Base-by-base conservation (phyloP, 768 basidiomycete species). In the Steccherinum ochraceum region DNA sequence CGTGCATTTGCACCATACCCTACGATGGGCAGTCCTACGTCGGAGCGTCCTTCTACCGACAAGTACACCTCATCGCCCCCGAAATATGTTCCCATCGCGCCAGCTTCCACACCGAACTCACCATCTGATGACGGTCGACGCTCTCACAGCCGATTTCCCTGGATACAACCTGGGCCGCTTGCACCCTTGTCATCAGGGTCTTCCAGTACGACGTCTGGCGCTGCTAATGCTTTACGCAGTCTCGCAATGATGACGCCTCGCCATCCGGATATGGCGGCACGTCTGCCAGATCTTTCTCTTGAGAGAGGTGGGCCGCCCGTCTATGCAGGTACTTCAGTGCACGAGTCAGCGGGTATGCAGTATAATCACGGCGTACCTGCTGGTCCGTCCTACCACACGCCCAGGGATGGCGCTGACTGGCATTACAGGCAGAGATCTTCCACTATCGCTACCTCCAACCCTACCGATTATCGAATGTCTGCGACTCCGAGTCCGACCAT, bases 231-330 rank as follows among this genome's bases (percentile, higher is more conserved):
- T 2, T 52, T 61, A 10, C 56, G 55, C 35, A 55, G 51, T 40
- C 52, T 61, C 24, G 54, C 57, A 19, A 43, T 55, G 2, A 61
- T 61, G 56, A 52, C 57, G 10, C 57, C 57, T 11, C 56, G 59
- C 11, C 51, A 56, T n/a, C 55, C 59, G 7, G 30, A 35, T 7
- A 7, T 35, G 7, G 30, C 30, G 30, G 30, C 30, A 16, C 30
- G 30, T 7, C 16, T 35, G 16, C 30, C 30, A 16, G 30, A 35
- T 35, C 30, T 35, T 16, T 35, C 30, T 35, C 16, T 16, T 7
- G 30, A 7, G 16, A 35, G 30, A 35, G 16, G 30, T 35, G 30
- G 30, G 7, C 16, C 30, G 7, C 7, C 16, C 7, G 30, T 16
- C 16, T 16, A 7, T 35, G 7, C 16, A 16, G 16, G 7, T 35